Evolutionary conservation across 768 basidiomycete genomes (phyloP), one percentile per base, ranked within the genome.

Genomic region (Mrakia frigida): DNA sequence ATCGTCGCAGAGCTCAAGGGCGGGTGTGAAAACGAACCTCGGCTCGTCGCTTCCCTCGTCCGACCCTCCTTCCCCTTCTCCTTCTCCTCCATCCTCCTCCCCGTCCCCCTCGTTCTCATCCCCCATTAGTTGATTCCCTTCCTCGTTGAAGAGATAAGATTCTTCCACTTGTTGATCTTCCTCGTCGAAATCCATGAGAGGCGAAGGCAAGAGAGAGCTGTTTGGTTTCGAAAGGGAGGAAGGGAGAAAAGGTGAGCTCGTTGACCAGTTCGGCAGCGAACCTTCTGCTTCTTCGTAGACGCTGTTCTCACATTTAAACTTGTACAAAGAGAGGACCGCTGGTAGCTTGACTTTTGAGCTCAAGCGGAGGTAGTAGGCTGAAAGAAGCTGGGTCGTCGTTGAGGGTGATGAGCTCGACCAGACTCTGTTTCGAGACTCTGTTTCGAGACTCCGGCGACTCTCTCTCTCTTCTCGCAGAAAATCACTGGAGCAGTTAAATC

Each of bases 21-120:
- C 35, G 37, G 6, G 3, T 56, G 11, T 6, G 25, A 33, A n/a
- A 25, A 65, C 14, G 60, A 14, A 76, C 70, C 53, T 52, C 10
- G 18, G 37, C 1, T 50, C 28, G 21, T 72, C 73, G 46, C 61
- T 74, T 18, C 35, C 73, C 3, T 68, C 65, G 39, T 65, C 63
- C 25, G 63, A 75, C 31, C 11, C 46, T 50, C 46, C 46, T 46
- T 41, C 39, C 39, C 65, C 61, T 25, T 72, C 75, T 5, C 37
- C 50, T 43, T 71, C 75, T n/a, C 60, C 41, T n/a, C 79, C 80
- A 11, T 79, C 80, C 16, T 80, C 80, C 25, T 77, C 76, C 5
- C 18, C 70, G 10, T 72, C 76, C 37, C 11, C n/a, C 6, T 50
- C 72, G 39, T 59, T 56, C 39, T 41, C 59, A 28, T 63, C 72